A percentile compares a stretch with the other conserved stretches of the same genome.
These are phyloP conservation scores for Pichia kudriavzevii DNA, from an alignment of 1,139 yeast species.

Conservation along the genomic window DNA sequence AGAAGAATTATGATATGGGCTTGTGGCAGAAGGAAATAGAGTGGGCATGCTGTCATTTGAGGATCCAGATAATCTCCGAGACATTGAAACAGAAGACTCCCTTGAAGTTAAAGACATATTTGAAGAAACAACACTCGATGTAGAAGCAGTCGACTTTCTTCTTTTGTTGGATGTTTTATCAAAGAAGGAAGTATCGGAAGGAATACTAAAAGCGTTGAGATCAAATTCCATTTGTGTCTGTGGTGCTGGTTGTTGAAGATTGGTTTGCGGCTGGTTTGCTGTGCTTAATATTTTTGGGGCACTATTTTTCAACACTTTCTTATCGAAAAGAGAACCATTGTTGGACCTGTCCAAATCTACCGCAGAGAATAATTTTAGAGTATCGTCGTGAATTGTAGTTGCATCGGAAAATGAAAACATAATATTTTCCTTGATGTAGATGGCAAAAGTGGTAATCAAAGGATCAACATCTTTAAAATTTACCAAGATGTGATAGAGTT, in stretches of 20 bases:
- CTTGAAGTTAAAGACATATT: slow-evolving; percentile 18
- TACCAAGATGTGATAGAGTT: slow-evolving; percentile 21
- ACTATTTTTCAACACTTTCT: slow-evolving; percentile 10
- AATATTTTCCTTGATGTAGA: slow-evolving; percentile 18
- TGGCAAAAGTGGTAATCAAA: slow-evolving; percentile 15
- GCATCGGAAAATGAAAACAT: slow-evolving; percentile 12
- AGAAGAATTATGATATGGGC: slow-evolving; percentile 9
- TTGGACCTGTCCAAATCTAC: slow-evolving; percentile 5
- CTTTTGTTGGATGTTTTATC: slow-evolving; percentile 14
- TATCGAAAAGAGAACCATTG: slow-evolving; percentile 20
- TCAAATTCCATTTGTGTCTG: slow-evolving; percentile 16
- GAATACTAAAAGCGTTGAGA: slow-evolving; percentile 23
- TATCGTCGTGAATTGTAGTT: slow-evolving; percentile 15
- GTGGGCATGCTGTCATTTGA: slow-evolving; percentile 23
- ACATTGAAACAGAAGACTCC: slow-evolving; percentile 22
- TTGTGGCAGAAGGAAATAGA: slow-evolving; percentile 20
- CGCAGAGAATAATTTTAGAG: slow-evolving; percentile 19
- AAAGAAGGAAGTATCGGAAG: slow-evolving; percentile 15
- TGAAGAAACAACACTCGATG: slow-evolving; percentile 22
- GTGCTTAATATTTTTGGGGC: not conserved
- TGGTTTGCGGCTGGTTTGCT: not conserved
- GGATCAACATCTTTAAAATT: slow-evolving; percentile 21
- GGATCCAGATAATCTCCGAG: slow-evolving; percentile 21
- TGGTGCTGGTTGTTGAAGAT: not conserved
- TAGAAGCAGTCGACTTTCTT: slow-evolving; percentile 24